phyloP scores from a whole-genome alignment of 176 grass and related monocot species.

The Zea luxurians region DNA sequence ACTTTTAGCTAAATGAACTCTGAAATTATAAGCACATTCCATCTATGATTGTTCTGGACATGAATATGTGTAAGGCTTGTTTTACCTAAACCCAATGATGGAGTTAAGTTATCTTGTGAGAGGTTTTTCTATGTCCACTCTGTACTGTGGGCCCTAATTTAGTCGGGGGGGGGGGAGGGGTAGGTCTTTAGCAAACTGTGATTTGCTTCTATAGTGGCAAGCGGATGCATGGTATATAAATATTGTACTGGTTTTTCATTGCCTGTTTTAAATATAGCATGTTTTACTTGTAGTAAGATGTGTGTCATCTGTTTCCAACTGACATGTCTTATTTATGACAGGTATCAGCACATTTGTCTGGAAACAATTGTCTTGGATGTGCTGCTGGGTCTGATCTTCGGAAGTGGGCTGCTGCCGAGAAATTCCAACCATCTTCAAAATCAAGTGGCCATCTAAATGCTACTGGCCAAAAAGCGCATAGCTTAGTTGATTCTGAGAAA shows the following conservation, averaged over 20 bases:
- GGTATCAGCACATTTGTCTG: conserved; percentile 34
- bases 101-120: too few species aligned
- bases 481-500: conserved; percentile 25
- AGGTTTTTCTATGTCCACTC: too few species aligned
- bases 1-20: neutral
- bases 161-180: neutral
- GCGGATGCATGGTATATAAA: neutral
- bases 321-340: conserved; percentile 13
- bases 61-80: too few species aligned
- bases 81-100: too few species aligned
- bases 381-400: conserved; percentile 43
- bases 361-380: conserved; percentile 38
- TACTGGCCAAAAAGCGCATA: conserved; percentile 26
- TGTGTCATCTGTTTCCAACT: conserved; percentile 9
- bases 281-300: neutral
- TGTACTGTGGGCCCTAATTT: neutral
- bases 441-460: conserved; percentile 6
- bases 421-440: conserved; percentile 49
- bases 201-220: neutral
- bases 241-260: neutral
- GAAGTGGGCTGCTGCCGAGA: conserved; percentile 55
- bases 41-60: neutral
- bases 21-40: neutral
- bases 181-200: neutral
- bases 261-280: neutral